Evolutionary conservation across 352 stramenopile species (phyloP).

Genomic region (Phytopythium boreale): DNA sequence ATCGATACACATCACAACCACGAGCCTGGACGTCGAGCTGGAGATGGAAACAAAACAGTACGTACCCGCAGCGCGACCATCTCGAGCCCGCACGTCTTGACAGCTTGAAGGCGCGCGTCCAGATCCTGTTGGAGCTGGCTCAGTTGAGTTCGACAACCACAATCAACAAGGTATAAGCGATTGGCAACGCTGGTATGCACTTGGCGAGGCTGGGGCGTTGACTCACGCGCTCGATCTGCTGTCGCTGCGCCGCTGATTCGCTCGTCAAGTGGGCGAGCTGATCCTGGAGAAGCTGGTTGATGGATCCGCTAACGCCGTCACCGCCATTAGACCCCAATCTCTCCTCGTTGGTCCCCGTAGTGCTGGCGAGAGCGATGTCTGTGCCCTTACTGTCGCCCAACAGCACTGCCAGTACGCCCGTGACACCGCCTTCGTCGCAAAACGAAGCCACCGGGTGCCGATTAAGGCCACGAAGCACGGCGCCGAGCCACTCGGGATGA

Average conservation of each 20-base stretch:
- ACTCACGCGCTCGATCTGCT: slow-evolving; percentile 41
- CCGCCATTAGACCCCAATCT: background rate
- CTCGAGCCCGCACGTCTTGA: slow-evolving; percentile 60
- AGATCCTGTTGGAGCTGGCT: slow-evolving; percentile 57
- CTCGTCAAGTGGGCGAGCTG: slow-evolving; percentile 49
- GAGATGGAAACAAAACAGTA: too few species aligned
- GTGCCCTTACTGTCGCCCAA: slow-evolving; percentile 11
- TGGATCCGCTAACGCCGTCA: slow-evolving; percentile 1
- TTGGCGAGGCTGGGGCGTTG: background rate
- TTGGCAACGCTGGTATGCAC: background rate
- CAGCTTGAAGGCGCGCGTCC: slow-evolving; percentile 44
- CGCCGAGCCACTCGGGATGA: slow-evolving; percentile 51
- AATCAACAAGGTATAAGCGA: slow-evolving; percentile 3
- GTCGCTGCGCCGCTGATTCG: slow-evolving; percentile 43
- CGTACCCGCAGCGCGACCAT: slow-evolving; percentile 56
- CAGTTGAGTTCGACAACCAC: too few species aligned
- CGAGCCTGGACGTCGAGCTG: background rate
- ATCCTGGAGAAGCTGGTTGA: slow-evolving; percentile 22
- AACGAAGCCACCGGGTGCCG: slow-evolving; percentile 71
- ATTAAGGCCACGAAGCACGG: slow-evolving; percentile 64
- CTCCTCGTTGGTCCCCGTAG: background rate
- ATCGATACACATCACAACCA: background rate
- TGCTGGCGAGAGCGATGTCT: slow-evolving; percentile 2
- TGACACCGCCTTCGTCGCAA: slow-evolving; percentile 69
- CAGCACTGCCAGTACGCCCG: slow-evolving; percentile 39